phyloP scores from a whole-genome alignment of 2,329 filamentous ascomycete genomes.

The Calycina marina region DNA sequence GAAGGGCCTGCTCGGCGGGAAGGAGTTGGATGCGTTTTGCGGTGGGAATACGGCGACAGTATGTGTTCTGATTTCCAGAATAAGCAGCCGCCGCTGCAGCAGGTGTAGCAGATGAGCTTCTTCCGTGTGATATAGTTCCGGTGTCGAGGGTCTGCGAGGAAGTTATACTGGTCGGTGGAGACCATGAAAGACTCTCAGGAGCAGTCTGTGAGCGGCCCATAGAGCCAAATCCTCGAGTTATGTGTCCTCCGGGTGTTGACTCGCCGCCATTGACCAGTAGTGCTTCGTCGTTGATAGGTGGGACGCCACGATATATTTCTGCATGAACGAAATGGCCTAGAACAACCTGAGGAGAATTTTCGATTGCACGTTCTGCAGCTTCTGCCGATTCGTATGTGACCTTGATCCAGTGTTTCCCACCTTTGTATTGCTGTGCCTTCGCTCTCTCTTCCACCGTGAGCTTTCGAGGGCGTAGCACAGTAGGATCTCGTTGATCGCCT shows the following conservation, averaged over 20 bases:
- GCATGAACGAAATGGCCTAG: conserved; percentile 57
- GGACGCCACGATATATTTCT: conserved; percentile 51
- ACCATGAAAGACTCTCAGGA: conserved; percentile 16
- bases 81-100: conserved; percentile 6
- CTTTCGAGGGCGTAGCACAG: conserved; percentile 47
- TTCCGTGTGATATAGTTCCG: conserved; percentile 18
- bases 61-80: conserved; percentile 28
- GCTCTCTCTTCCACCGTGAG: conserved; percentile 59
- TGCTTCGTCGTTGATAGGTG: conserved; percentile 48
- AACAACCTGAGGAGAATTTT: conserved; percentile 56
- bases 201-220: conserved; percentile 17
- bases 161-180: conserved; percentile 19
- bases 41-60: conserved; percentile 49
- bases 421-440: conserved; percentile 68
- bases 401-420: conserved; percentile 86
- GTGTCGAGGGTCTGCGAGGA: conserved; percentile 44
- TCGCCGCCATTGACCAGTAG: conserved; percentile 27
- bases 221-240: conserved; percentile 2
- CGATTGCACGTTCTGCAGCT: conserved; percentile 55
- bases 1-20: conserved; percentile 54
- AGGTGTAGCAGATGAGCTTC: conserved; percentile 16
- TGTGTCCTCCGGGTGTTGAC: background rate
- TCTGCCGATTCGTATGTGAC: conserved; percentile 64
- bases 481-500: conserved; percentile 57
- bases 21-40: conserved; percentile 51